Conservation (phyloP, 495 filamentous ascomycete genomes). For the Annulohypoxylon nitens region DNA sequence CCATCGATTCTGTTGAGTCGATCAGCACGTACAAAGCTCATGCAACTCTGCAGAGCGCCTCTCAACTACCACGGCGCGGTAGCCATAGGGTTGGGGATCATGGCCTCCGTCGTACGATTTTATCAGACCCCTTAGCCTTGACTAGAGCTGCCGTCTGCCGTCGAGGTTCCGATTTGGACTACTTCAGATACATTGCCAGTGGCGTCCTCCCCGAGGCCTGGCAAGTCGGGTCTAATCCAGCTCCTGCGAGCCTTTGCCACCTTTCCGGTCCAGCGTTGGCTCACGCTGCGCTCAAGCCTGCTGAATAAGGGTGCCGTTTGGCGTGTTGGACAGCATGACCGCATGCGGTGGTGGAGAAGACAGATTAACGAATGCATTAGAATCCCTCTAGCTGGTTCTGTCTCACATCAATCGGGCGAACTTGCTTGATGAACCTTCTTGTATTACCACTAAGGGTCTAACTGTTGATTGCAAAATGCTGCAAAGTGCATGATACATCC, state of each 20-base stretch:
- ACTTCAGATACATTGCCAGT: slow-evolving; percentile 46
- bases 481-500: slow-evolving; percentile 48
- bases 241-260: slow-evolving; percentile 43
- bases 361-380: slow-evolving; percentile 49
- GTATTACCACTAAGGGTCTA: slow-evolving; percentile 45
- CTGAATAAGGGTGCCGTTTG: slow-evolving; percentile 49
- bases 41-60: slow-evolving; percentile 43
- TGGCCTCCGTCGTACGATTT: slow-evolving; percentile 46
- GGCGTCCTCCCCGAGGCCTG: slow-evolving; percentile 48
- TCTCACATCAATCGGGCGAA: slow-evolving; percentile 51
- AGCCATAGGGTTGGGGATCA: slow-evolving; percentile 28
- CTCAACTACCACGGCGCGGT: slow-evolving; percentile 35
- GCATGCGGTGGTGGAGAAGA: slow-evolving; percentile 51
- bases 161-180: slow-evolving; percentile 48
- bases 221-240: slow-evolving; percentile 47
- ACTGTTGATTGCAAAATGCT: slow-evolving; percentile 47
- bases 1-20: slow-evolving; percentile 45
- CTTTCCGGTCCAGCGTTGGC: slow-evolving; percentile 42
- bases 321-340: slow-evolving; percentile 49
- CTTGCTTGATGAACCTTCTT: slow-evolving; percentile 43
- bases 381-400: slow-evolving; percentile 48
- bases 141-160: slow-evolving; percentile 49
- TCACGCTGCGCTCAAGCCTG: slow-evolving; percentile 41
- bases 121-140: slow-evolving; percentile 43
- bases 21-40: slow-evolving; percentile 47